Conservation (phyloP, 2,329 filamentous ascomycete species). For the Scleromitrula shiraiana region DNA sequence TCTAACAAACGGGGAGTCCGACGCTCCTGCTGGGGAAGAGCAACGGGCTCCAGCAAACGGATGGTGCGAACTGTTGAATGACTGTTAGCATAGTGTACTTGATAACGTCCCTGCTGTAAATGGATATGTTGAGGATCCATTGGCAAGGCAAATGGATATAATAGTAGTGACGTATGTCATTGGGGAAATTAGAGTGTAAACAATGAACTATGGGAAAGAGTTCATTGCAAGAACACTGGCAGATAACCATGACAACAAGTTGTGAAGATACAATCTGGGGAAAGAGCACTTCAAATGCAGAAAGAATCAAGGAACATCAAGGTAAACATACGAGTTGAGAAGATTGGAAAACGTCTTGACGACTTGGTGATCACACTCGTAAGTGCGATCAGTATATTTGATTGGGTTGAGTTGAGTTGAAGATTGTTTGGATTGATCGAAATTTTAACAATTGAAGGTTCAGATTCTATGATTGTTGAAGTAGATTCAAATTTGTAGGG, state of each 20-base stretch:
- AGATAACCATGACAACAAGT: not conserved
- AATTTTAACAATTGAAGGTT: not conserved
- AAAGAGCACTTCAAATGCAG: not conserved
- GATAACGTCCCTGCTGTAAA: not conserved
- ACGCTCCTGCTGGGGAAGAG: constrained; percentile 80
- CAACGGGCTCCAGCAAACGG: constrained; percentile 95
- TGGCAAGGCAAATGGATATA: not conserved
- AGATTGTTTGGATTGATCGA: not conserved
- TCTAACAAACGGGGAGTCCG: constrained; percentile 53
- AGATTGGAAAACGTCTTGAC: constrained; percentile 99
- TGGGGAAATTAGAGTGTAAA: not conserved
- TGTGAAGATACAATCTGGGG: not conserved
- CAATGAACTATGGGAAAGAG: not conserved
- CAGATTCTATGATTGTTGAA: not conserved
- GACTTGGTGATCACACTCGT: constrained; percentile 38
- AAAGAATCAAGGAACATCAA: not conserved
- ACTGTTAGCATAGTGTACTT: constrained; percentile 2
- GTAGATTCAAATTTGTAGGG: not conserved
- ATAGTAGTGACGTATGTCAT: not conserved
- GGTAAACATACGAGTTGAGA: constrained; percentile 75
- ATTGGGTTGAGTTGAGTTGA: constrained; percentile 9
- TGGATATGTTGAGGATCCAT: not conserved
- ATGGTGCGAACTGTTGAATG: constrained; percentile 66
- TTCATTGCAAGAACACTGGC: not conserved
- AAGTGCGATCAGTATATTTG: constrained; percentile 26